A percentile compares a stretch with the other conserved stretches of the same genome.
Conservation (phyloP, 148 eudicot species). For the Pharnaceum exiguum region DNA sequence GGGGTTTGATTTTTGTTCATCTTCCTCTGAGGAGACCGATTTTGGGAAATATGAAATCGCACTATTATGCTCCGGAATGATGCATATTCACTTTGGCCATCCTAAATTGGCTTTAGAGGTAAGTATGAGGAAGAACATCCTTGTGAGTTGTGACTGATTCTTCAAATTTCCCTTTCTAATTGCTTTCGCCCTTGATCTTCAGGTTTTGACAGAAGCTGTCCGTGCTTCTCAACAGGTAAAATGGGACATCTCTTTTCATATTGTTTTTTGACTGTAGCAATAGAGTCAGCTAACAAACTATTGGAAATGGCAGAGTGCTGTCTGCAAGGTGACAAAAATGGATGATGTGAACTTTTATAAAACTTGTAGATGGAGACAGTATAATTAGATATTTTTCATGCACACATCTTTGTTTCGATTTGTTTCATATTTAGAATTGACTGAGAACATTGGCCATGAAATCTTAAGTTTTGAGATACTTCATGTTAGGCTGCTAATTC, state of each 20-base stretch:
- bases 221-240: conserved; percentile 89
- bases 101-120: conserved; percentile 89
- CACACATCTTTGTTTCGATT: too few species aligned
- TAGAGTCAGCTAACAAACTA: too few species aligned
- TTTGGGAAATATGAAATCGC: conserved; percentile 85
- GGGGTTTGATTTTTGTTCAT: conserved; percentile 64
- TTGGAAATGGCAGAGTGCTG: too few species aligned
- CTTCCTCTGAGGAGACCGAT: conserved; percentile 41
- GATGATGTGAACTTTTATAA: too few species aligned
- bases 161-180: not conserved
- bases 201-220: conserved; percentile 95
- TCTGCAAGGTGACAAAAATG: too few species aligned
- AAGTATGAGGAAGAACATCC: conserved; percentile 6
- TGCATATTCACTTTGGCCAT: conserved; percentile 98
- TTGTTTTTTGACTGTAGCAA: too few species aligned
- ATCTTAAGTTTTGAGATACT: too few species aligned
- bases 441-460: too few species aligned
- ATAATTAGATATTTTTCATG: too few species aligned
- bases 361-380: too few species aligned
- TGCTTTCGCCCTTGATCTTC: conserved; percentile 16
- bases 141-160: not conserved
- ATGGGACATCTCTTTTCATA: conserved; percentile 1
- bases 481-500: too few species aligned
- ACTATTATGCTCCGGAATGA: conserved; percentile 84
- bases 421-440: too few species aligned